Evolutionary conservation across 1,139 yeast genomes (phyloP).

Genomic region (Scheffersomyces insectosa): DNA sequence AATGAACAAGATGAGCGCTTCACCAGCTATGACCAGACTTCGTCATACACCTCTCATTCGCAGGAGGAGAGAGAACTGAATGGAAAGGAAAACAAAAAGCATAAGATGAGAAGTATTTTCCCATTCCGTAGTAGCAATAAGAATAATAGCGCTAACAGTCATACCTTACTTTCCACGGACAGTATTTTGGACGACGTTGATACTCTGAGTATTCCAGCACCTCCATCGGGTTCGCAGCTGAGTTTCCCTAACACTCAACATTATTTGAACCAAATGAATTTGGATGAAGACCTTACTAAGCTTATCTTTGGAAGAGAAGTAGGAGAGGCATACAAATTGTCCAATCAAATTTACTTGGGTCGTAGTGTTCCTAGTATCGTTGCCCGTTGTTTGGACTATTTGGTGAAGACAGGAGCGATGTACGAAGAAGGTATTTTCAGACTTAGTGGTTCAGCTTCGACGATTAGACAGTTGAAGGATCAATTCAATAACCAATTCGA

Average conservation of each 20-base stretch:
- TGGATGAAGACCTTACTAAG: constrained; percentile 36
- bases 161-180: neutral
- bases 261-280: constrained; percentile 40
- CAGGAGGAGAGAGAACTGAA: constrained; percentile 7
- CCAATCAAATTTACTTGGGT: constrained; percentile 48
- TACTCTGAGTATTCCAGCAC: constrained; percentile 1
- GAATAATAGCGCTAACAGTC: neutral
- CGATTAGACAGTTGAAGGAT: constrained; percentile 71
- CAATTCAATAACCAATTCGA: constrained; percentile 67
- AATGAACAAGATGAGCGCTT: constrained; percentile 4
- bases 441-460: constrained; percentile 83
- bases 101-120: constrained; percentile 59
- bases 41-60: constrained; percentile 6
- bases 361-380: constrained; percentile 71
- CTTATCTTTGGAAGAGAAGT: constrained; percentile 69
- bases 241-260: constrained; percentile 24
- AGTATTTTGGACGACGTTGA: constrained; percentile 2
- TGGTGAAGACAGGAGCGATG: constrained; percentile 68
- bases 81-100: constrained; percentile 39
- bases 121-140: constrained; percentile 48
- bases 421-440: constrained; percentile 91
- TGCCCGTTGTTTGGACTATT: constrained; percentile 70
- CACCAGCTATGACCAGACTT: constrained; percentile 3
- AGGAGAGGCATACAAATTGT: constrained; percentile 50
- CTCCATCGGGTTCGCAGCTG: constrained; percentile 1